Conservation (phyloP, 768 basidiomycete genomes). For the Crassisporium funariophilum region DNA sequence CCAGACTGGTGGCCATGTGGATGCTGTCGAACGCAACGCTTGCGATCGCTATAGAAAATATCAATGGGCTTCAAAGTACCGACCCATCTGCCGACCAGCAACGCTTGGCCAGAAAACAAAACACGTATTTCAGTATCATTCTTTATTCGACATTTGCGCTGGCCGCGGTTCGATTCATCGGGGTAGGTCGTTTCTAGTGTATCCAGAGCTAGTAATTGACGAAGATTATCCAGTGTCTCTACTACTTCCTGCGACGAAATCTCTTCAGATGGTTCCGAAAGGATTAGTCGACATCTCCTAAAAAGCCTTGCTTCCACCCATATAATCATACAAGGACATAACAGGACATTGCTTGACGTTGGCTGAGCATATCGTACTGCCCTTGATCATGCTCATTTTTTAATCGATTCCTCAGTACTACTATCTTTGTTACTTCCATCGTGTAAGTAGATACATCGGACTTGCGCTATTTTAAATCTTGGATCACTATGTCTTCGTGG, state of each 20-base stretch:
- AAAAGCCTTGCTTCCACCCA: no score
- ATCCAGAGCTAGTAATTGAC: background rate
- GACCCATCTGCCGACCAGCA: conserved; percentile 40
- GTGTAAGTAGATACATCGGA: no score
- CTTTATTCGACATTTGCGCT: conserved; percentile 80
- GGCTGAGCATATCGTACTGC: no score
- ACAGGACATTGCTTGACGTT: conserved; percentile 1
- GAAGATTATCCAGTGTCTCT: conserved; percentile 59
- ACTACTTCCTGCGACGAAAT: conserved; percentile 82
- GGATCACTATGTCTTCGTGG: no score
- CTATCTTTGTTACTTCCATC: no score
- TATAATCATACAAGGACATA: background rate
- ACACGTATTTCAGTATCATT: conserved; percentile 73
- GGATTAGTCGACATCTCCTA: no score
- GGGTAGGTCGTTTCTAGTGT: conserved; percentile 50
- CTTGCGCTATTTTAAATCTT: no score
- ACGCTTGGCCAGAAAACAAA: conserved; percentile 44
- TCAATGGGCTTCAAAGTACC: conserved; percentile 58
- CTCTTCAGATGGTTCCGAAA: conserved; percentile 80
- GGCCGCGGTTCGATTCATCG: conserved; percentile 70
- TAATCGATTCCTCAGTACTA: no score
- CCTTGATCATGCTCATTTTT: no score
- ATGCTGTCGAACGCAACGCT: conserved; percentile 71
- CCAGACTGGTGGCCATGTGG: conserved; percentile 82
- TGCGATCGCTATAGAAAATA: conserved; percentile 74